phyloP scores from a whole-genome alignment of 2,329 filamentous ascomycete genomes.

The Curvularia verruculosa region DNA sequence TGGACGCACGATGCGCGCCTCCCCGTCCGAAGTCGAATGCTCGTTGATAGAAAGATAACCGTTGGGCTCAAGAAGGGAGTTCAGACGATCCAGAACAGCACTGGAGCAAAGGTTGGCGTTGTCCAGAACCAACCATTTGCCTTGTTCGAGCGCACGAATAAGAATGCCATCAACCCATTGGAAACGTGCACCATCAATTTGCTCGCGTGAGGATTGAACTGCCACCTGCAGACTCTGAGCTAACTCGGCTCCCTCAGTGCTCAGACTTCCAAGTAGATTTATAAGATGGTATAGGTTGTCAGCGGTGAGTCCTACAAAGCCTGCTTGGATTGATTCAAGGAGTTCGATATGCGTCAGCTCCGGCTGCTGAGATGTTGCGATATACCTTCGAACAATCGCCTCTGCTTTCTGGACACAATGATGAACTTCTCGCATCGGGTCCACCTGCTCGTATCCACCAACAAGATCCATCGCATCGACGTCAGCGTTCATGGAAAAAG shows the following conservation, averaged over 20 bases:
- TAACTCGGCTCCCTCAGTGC: slow-evolving; percentile 36
- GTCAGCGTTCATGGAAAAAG: slow-evolving; percentile 90
- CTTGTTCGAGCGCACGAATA: slow-evolving; percentile 82
- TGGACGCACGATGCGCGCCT: slow-evolving; percentile 78
- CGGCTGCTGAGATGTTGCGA: slow-evolving; percentile 22
- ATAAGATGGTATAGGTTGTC: slow-evolving; percentile 20
- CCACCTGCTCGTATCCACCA: slow-evolving; percentile 94
- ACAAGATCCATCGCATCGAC: slow-evolving; percentile 97
- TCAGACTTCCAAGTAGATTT: slow-evolving; percentile 17
- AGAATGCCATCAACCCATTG: slow-evolving; percentile 96
- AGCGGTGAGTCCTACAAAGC: neutral
- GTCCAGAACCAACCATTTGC: slow-evolving; percentile 92
- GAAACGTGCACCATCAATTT: slow-evolving; percentile 77
- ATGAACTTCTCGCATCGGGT: slow-evolving; percentile 75
- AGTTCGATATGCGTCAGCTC: slow-evolving; percentile 20
- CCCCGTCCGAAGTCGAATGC: slow-evolving; percentile 81
- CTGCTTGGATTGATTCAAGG: slow-evolving; percentile 29
- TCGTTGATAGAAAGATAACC: slow-evolving; percentile 91
- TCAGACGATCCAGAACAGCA: slow-evolving; percentile 90
- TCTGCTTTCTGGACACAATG: slow-evolving; percentile 62
- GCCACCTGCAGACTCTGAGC: slow-evolving; percentile 59
- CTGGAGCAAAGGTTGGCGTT: slow-evolving; percentile 97
- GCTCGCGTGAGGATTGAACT: slow-evolving; percentile 58
- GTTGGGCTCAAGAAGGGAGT: slow-evolving; percentile 90
- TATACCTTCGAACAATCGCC: slow-evolving; percentile 56